Evolutionary conservation across 768 basidiomycete species (phyloP).

Genomic region (Paxillus rubicundulus): DNA sequence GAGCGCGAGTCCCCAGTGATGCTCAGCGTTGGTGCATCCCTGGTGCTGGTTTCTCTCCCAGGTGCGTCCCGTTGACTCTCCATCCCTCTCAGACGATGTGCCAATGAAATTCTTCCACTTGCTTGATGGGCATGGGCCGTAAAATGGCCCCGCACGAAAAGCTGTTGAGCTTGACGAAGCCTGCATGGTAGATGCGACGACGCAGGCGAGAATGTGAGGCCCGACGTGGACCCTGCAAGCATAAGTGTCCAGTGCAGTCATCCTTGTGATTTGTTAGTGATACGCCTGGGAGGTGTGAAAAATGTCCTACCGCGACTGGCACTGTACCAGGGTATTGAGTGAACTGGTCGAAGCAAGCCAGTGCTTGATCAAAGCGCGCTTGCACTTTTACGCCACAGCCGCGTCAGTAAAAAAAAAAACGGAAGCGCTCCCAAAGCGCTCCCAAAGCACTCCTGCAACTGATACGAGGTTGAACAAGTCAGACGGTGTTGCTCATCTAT

Average conservation of each 20-base stretch:
- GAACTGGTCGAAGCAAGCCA: neutral
- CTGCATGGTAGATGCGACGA: conserved; percentile 33
- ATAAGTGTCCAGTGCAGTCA: conserved; percentile 73
- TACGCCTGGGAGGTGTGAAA: neutral
- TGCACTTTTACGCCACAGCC: neutral
- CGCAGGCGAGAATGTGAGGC: conserved; percentile 49
- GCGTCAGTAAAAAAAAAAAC: neutral
- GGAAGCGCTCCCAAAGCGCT: neutral
- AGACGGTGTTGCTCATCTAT: neutral
- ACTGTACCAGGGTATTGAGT: conserved; percentile 18
- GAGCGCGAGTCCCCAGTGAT: neutral
- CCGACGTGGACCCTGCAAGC: conserved; percentile 81
- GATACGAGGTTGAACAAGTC: neutral
- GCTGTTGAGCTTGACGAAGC: conserved; percentile 13
- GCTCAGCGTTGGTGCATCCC: neutral
- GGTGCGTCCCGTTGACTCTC: conserved; percentile 2
- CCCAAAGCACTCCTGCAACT: no score
- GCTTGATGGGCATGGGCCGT: neutral
- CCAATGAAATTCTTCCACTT: conserved; percentile 5
- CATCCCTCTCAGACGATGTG: neutral
- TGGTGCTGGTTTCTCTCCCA: neutral
- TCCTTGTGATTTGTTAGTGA: conserved; percentile 42
- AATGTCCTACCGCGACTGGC: conserved; percentile 45
- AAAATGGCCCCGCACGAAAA: conserved; percentile 10
- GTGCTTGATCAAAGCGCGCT: neutral